Conservation (phyloP, 2,329 filamentous ascomycete genomes). For the Achaetomium macrosporum region DNA sequence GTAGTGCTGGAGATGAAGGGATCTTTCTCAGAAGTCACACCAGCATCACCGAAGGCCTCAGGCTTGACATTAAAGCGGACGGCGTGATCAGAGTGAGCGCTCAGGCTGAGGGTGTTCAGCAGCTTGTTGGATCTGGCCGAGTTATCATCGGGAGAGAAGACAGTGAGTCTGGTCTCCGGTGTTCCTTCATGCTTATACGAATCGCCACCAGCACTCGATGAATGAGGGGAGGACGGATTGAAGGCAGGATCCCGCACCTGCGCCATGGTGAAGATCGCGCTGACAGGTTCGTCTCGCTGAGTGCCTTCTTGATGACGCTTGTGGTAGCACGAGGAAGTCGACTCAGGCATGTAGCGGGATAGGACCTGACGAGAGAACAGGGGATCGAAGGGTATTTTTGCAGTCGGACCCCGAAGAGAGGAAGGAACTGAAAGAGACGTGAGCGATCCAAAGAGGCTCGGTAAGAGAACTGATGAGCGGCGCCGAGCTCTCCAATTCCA, state of each 20-base stretch:
- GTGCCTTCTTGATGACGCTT: not conserved
- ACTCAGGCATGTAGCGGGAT: not conserved
- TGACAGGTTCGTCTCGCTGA: not conserved
- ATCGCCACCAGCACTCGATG: constrained; percentile 46
- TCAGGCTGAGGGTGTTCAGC: constrained; percentile 30
- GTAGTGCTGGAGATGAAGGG: constrained; percentile 45
- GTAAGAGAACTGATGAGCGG: constrained; percentile 4
- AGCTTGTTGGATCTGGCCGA: constrained; percentile 40
- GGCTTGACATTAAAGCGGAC: constrained; percentile 27
- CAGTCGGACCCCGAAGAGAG: not conserved
- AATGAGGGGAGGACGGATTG: constrained; percentile 45
- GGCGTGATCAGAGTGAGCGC: constrained; percentile 26
- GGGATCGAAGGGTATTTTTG: constrained; percentile 9
- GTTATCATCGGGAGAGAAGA: constrained; percentile 57
- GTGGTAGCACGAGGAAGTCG: constrained; percentile 1
- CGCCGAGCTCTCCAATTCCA: constrained; percentile 4
- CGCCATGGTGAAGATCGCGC: constrained; percentile 32
- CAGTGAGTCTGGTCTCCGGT: constrained; percentile 57
- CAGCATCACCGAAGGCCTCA: constrained; percentile 24
- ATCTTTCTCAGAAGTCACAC: constrained; percentile 39
- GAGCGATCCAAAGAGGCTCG: constrained; percentile 11
- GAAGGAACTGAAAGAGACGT: not conserved
- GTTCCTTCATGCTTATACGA: constrained; percentile 53
- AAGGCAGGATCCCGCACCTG: constrained; percentile 37
- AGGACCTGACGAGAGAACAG: constrained; percentile 17